phyloP scores from a whole-genome alignment of 2,329 filamentous ascomycete genomes.

The Fusarium austroafricanum region DNA sequence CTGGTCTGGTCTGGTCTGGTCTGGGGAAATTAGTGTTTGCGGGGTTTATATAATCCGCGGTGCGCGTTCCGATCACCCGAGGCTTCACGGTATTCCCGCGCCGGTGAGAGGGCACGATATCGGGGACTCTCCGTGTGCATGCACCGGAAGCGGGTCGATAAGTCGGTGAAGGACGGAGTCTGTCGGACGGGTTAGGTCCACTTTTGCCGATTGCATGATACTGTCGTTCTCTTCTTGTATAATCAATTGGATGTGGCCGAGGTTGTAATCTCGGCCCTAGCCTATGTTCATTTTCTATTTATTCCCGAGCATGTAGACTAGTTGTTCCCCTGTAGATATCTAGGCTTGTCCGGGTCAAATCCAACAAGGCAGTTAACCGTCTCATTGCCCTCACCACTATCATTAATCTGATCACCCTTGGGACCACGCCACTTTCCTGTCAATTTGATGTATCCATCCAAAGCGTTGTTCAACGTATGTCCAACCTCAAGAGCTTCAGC shows the following conservation, averaged over 20 bases:
- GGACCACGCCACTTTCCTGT: conserved; percentile 35
- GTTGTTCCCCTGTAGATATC: conserved; percentile 14
- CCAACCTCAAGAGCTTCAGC: conserved; percentile 37
- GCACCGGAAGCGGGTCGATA: background rate
- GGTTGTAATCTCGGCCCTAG: background rate
- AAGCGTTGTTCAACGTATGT: conserved; percentile 27
- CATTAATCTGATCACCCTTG: conserved; percentile 39
- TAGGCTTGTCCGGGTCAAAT: conserved; percentile 39
- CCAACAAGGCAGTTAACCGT: conserved; percentile 42
- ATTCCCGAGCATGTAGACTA: background rate
- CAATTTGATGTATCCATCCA: conserved; percentile 43
- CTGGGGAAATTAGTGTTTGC: conserved; percentile 19
- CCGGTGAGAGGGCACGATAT: background rate
- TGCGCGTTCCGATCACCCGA: conserved; percentile 9
- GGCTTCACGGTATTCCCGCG: background rate
- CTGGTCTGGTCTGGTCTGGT: too few relatives aligned
- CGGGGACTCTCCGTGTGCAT: background rate
- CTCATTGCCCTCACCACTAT: conserved; percentile 39
- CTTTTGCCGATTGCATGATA: background rate
- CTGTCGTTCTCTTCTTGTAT: background rate
- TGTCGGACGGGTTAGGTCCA: background rate
- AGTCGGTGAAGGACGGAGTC: background rate
- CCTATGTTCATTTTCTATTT: background rate
- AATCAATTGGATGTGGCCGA: background rate
- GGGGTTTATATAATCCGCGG: conserved; percentile 35